phyloP scores from a whole-genome alignment of 2,329 filamentous ascomycete genomes.

The Diaporthe helianthi region DNA sequence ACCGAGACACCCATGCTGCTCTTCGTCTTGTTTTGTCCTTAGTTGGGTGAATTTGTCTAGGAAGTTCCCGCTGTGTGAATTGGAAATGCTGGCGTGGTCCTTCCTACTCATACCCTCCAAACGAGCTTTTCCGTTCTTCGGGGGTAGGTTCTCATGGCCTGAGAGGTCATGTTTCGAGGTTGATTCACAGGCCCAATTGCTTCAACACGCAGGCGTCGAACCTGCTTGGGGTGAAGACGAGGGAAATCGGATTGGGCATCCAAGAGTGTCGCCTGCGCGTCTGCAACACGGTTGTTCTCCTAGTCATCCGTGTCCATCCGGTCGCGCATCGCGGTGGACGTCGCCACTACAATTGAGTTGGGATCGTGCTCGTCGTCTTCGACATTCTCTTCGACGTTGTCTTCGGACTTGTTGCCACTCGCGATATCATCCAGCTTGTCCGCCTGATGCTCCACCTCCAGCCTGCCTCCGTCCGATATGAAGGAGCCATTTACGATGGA shows the following conservation, averaged over 20 bases:
- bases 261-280: background rate
- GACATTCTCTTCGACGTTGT: slow-evolving; percentile 39
- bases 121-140: no score
- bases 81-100: background rate
- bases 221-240: background rate
- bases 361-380: slow-evolving; percentile 41
- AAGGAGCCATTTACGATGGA: slow-evolving; percentile 35
- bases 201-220: background rate
- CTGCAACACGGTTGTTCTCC: background rate
- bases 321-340: slow-evolving; percentile 43
- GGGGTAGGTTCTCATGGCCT: background rate
- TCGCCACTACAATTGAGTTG: slow-evolving; percentile 43
- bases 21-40: background rate
- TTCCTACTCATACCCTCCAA: background rate
- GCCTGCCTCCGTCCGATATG: slow-evolving; percentile 29
- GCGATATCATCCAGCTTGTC: slow-evolving; percentile 21
- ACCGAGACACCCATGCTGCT: background rate
- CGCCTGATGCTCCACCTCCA: slow-evolving; percentile 14
- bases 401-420: slow-evolving; percentile 37
- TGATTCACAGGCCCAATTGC: background rate
- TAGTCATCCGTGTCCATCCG: slow-evolving; percentile 46
- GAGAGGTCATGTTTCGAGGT: background rate
- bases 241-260: background rate
- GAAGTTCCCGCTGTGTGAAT: background rate
- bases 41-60: background rate